phyloP scores from a whole-genome alignment of 805 yeast species.

The Cyberlindnera maritima region DNA sequence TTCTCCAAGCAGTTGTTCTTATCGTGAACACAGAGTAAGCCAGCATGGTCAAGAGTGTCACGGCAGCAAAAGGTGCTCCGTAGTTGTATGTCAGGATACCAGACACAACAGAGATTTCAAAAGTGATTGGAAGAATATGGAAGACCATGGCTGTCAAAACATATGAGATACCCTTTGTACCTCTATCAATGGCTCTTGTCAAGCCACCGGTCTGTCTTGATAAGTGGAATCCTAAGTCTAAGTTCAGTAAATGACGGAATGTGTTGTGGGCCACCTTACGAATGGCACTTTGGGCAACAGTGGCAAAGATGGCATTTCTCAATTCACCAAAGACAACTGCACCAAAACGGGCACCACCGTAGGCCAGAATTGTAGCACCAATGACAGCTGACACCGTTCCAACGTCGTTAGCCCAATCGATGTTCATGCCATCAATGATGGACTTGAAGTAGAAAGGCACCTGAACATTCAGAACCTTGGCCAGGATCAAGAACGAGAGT shows the following conservation, averaged over 20 bases:
- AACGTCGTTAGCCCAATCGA: conserved; percentile 74
- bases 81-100: conserved; percentile 92
- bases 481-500: conserved; percentile 64
- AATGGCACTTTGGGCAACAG: conserved; percentile 93
- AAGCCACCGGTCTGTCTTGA: conserved; percentile 94
- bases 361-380: conserved; percentile 71
- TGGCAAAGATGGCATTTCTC: conserved; percentile 92
- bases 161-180: conserved; percentile 94
- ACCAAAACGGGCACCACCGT: conserved; percentile 93
- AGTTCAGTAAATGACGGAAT: conserved; percentile 73
- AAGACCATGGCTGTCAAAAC: conserved; percentile 96
- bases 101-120: conserved; percentile 90
- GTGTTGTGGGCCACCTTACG: conserved; percentile 86
- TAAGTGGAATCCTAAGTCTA: conserved; percentile 88
- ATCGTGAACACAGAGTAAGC: conserved; percentile 86
- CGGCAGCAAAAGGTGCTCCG: conserved; percentile 85
- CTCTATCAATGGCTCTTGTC: conserved; percentile 94
- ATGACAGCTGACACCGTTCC: conserved; percentile 62
- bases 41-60: conserved; percentile 85
- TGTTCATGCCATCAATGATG: conserved; percentile 89
- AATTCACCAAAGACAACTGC: conserved; percentile 93
- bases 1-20: conserved; percentile 94
- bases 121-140: conserved; percentile 88
- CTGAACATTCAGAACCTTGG: conserved; percentile 88
- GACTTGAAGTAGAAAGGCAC: conserved; percentile 92